These are phyloP conservation scores for Arbutus unedo DNA, from an alignment of 148 eudicot species.

Conservation along the genomic window DNA sequence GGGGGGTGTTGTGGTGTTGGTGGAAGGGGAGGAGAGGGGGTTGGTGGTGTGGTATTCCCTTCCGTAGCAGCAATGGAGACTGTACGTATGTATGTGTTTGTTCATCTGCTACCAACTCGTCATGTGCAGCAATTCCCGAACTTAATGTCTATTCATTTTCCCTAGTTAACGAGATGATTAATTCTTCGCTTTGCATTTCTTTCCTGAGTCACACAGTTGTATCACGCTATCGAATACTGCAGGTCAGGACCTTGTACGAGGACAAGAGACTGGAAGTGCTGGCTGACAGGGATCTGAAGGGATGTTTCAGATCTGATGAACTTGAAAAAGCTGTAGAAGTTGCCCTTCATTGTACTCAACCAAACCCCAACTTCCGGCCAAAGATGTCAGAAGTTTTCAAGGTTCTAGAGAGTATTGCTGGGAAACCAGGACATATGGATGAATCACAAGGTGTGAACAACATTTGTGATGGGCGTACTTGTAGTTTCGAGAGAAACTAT, in stretches of 20 bases:
- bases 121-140: background rate
- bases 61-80: no score
- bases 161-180: background rate
- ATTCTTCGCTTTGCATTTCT: background rate
- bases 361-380: constrained; percentile 64
- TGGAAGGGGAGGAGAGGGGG: no score
- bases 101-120: background rate
- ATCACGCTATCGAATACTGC: background rate
- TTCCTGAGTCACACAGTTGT: background rate
- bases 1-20: no score
- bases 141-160: background rate
- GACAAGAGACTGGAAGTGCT: constrained; percentile 64
- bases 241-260: constrained; percentile 62
- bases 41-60: no score
- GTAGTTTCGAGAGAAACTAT: constrained; percentile 44
- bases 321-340: constrained; percentile 56
- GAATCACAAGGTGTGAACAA: constrained; percentile 42
- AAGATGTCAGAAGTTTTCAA: constrained; percentile 81
- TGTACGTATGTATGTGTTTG: background rate
- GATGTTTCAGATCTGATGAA: constrained; percentile 49
- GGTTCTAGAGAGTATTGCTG: constrained; percentile 51
- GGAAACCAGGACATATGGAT: constrained; percentile 27
- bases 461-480: constrained; percentile 24
- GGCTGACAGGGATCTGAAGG: constrained; percentile 66
- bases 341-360: constrained; percentile 59